phyloP scores from a whole-genome alignment of 2,329 filamentous ascomycete genomes.

The Ophiostoma montium region DNA sequence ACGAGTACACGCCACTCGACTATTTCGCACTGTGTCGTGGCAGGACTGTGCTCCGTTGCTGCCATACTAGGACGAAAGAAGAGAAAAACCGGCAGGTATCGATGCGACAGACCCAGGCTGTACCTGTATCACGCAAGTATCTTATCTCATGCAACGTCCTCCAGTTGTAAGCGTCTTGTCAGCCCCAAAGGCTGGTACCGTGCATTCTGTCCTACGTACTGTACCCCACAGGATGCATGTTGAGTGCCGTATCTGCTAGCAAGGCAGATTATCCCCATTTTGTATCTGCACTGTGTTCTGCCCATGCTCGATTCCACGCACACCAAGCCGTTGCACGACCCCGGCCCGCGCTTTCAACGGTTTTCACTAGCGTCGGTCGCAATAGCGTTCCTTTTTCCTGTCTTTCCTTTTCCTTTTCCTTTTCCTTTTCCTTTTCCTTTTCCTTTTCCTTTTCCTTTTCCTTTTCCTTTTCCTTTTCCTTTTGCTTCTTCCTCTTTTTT shows the following conservation, averaged over 20 bases:
- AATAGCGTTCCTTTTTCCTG: neutral
- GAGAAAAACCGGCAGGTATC: too few relatives aligned
- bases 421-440: neutral
- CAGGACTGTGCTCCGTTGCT: too few relatives aligned
- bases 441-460: neutral
- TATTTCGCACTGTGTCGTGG: too few relatives aligned
- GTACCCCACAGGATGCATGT: neutral
- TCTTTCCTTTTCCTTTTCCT: neutral
- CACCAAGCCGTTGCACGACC: constrained; percentile 5
- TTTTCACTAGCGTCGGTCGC: constrained; percentile 8
- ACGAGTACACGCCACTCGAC: too few relatives aligned
- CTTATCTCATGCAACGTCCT: too few relatives aligned
- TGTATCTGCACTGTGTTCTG: neutral
- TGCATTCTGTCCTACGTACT: neutral
- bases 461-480: neutral
- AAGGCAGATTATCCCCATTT: neutral
- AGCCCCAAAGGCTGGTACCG: neutral
- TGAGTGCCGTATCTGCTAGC: neutral
- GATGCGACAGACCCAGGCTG: too few relatives aligned
- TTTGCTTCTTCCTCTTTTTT: neutral
- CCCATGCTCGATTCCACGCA: constrained; percentile 4
- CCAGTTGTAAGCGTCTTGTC: neutral
- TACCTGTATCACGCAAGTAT: too few relatives aligned
- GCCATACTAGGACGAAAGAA: too few relatives aligned
- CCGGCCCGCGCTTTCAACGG: constrained; percentile 12